phyloP scores from a whole-genome alignment of 2,329 filamentous ascomycete species.

The Neofusicoccum umdonicola region DNA sequence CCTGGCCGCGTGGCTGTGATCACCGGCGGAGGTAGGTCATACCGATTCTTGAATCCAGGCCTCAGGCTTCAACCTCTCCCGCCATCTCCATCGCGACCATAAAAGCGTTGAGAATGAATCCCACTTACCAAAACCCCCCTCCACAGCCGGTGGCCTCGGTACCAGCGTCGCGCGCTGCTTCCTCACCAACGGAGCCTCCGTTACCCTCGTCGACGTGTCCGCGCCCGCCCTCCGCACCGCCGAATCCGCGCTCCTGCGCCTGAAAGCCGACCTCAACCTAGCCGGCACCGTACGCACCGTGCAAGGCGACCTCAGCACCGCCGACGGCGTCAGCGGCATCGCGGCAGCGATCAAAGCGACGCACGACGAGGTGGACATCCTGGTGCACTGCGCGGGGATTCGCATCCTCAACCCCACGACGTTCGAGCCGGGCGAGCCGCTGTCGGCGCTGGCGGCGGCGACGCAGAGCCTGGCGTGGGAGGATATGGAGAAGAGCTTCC shows the following conservation, averaged over 20 bases:
- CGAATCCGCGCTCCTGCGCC: background rate
- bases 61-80: too few relatives aligned
- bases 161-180: background rate
- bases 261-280: background rate
- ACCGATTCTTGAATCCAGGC: too few relatives aligned
- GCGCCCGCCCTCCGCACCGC: background rate
- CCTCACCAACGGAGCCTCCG: background rate
- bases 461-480: background rate
- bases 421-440: background rate
- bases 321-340: background rate
- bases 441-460: background rate
- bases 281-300: background rate
- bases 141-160: background rate
- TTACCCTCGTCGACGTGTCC: background rate
- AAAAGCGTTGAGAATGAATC: too few relatives aligned
- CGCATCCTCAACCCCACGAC: background rate
- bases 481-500: constrained; percentile 39
- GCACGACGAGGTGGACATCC: background rate
- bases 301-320: background rate
- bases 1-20: background rate
- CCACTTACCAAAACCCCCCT: too few relatives aligned
- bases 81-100: too few relatives aligned
- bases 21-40: background rate
- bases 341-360: background rate
- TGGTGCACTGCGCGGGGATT: background rate